phyloP scores from a whole-genome alignment of 495 filamentous ascomycete species.

The Neurospora terricola region DNA sequence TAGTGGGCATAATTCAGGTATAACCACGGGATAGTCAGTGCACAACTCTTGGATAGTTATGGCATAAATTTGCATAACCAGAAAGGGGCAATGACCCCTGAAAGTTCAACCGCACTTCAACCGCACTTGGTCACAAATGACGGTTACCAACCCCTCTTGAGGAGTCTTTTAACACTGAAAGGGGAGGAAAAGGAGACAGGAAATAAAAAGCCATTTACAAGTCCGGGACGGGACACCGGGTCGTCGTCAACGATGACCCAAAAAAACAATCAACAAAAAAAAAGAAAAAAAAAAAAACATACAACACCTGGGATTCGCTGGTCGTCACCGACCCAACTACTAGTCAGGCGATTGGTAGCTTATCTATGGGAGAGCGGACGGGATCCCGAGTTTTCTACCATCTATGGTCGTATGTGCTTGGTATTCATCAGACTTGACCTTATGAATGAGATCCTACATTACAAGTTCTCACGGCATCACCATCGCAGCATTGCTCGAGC shows the following conservation, averaged over 20 bases:
- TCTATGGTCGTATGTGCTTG: conserved; percentile 34
- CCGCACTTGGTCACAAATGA: background rate
- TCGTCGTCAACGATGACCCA: too few species aligned
- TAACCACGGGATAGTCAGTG: too few species aligned
- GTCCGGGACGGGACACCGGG: too few species aligned
- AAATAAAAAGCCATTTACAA: too few species aligned
- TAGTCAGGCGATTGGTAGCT: conserved; percentile 2
- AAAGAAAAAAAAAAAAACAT: conserved; percentile 20
- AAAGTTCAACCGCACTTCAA: background rate
- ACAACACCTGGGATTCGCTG: conserved; percentile 32
- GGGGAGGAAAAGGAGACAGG: background rate
- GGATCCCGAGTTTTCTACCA: conserved; percentile 37
- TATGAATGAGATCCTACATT: background rate
- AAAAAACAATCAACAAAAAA: too few species aligned
- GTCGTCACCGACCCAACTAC: conserved; percentile 32
- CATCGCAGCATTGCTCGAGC: background rate
- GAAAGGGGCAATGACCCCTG: background rate
- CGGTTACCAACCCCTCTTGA: background rate
- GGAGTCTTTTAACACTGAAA: too few species aligned
- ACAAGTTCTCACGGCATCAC: background rate
- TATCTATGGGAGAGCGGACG: conserved; percentile 41
- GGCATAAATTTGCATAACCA: too few species aligned
- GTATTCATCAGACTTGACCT: background rate
- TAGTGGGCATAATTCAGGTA: background rate
- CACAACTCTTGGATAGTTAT: too few species aligned